phyloP scores from a whole-genome alignment of 441 rosid species.

The Viola pubescens region DNA sequence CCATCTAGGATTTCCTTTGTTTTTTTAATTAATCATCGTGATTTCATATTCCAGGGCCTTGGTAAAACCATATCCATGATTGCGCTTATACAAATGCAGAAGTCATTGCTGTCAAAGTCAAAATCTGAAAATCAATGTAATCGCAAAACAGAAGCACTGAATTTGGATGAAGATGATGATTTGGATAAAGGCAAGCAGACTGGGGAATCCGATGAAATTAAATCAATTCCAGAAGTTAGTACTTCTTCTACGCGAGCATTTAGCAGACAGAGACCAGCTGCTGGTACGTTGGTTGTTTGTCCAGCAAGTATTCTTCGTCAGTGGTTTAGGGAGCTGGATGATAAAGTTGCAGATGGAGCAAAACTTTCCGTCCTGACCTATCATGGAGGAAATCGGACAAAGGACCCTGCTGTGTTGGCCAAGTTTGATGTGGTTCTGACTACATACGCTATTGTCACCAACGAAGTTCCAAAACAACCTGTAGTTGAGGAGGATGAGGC shows the following conservation, averaged over 20 bases:
- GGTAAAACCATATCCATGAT: conserved; percentile 94
- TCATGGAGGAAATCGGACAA: conserved; percentile 91
- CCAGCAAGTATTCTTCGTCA: conserved; percentile 94
- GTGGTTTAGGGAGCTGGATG: conserved; percentile 88
- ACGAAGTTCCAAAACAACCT: conserved; percentile 82
- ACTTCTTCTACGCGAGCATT: conserved; percentile 42
- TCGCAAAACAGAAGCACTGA: conserved; percentile 63
- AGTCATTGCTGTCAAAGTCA: conserved; percentile 41
- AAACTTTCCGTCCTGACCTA: conserved; percentile 61
- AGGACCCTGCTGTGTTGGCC: conserved; percentile 74
- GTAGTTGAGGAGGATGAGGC: conserved; percentile 64
- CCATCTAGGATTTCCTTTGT: conserved; percentile 10
- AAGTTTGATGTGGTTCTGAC: conserved; percentile 84
- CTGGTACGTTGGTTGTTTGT: conserved; percentile 93
- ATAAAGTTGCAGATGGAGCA: conserved; percentile 68
- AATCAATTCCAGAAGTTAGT: conserved; percentile 34
- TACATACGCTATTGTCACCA: conserved; percentile 76
- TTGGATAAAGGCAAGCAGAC: conserved; percentile 30
- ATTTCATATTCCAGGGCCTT: conserved; percentile 61
- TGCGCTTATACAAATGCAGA: conserved; percentile 88
- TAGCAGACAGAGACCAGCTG: conserved; percentile 52
- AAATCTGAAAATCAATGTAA: conserved; percentile 40
- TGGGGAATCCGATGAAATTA: conserved; percentile 33
- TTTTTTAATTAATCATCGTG: conserved; percentile 17
- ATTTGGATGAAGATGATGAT: conserved; percentile 84